phyloP scores from a whole-genome alignment of 805 yeast species.

The Yamadazyma ubonensis region DNA sequence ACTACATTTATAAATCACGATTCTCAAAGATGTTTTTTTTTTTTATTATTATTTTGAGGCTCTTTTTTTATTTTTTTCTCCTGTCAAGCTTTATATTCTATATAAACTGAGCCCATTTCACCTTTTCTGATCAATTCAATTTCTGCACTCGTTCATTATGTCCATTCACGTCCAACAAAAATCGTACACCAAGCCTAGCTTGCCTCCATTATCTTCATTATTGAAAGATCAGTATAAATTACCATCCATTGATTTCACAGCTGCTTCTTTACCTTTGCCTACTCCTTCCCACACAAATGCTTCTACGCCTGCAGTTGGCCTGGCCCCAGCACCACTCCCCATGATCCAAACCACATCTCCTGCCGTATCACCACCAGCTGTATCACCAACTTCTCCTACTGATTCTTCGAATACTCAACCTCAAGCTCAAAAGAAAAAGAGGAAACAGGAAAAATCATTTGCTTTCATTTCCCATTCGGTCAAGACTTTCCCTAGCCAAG shows the following conservation, averaged over 20 bases:
- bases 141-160: constrained; percentile 5
- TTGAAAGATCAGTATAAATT: constrained; percentile 19
- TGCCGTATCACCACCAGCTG: constrained; percentile 4
- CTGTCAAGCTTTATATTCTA: constrained; percentile 3
- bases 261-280: constrained; percentile 4
- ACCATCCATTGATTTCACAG: constrained; percentile 12
- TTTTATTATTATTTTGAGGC: background rate
- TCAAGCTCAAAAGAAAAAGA: constrained; percentile 11
- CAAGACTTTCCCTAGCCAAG: constrained; percentile 78
- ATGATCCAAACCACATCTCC: background rate
- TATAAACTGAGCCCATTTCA: constrained; percentile 3
- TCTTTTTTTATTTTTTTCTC: background rate
- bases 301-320: constrained; percentile 1
- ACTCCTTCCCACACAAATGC: constrained; percentile 8
- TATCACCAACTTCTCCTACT: constrained; percentile 1
- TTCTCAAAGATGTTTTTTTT: background rate
- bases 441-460: constrained; percentile 39
- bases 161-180: constrained; percentile 28
- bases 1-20: constrained; percentile 10
- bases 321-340: constrained; percentile 3
- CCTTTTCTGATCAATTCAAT: background rate
- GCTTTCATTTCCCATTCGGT: constrained; percentile 95
- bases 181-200: constrained; percentile 30
- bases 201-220: constrained; percentile 43
- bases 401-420: constrained; percentile 10